Evolutionary conservation across 2,329 filamentous ascomycete genomes (phyloP), one percentile per base, ranked within the genome.

Genomic region (Capronia americana): DNA sequence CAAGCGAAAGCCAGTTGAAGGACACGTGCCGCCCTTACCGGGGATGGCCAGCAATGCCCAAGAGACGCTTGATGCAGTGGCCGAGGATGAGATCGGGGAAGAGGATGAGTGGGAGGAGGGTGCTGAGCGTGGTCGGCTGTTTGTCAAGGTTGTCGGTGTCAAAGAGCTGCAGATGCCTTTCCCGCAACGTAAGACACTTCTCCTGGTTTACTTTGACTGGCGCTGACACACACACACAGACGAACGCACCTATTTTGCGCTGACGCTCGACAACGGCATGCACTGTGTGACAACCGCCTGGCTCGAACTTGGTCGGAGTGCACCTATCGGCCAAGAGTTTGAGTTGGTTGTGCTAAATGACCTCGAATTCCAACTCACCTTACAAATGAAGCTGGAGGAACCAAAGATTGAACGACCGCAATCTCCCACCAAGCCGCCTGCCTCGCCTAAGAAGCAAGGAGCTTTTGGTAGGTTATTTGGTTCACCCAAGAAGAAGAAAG

Each of bases 141-240:
- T 99, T 74, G 93, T 99, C 71, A 99, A 99, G 82, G 95, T 99
- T n/a, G 90, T 98, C 78, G 93, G 94, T 53, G 93, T 98, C 70
- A 98, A 98, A 78, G 93, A 98, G 73, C 85, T 99, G 44, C 93
- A 97, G 75, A 83, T 98, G 51, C 94, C 95, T 24, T 82, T 99
- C 63, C 93, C 95, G 34, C 91, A 90, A 81, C 94, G 92, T 95
- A 86, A 85, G 90, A 77, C 38, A 32, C 46, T n/a, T 20, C 26
- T n/a, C 34, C 12, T 11, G 12, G 61, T 46, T 28, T n/a, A 28
- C 24, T 11, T 56, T 57, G 7, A 5, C 54, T 34, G 28, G 53
- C 48, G 74, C 79, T 73, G 80, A 70, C 28, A 48, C 56, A 3
- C 56, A 3, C 5, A 53, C 57, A 7, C 70, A 95, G 92, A 91